Conservation (phyloP, 1,284 basidiomycete genomes). For the Ceratorhiza oryzae-sativae region DNA sequence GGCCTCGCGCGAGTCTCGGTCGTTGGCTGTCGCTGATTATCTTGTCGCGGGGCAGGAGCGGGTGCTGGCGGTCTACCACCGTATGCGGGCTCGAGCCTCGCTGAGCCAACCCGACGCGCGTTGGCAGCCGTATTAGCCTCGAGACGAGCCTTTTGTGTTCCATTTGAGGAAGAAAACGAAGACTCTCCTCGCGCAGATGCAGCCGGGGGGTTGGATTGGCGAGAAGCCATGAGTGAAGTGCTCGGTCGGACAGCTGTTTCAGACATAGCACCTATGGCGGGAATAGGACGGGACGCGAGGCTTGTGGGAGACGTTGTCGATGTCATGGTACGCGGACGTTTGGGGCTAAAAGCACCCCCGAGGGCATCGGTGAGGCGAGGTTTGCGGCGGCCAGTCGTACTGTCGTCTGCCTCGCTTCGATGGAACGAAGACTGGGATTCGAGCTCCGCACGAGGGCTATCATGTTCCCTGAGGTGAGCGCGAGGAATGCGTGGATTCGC, state of each 20-base stretch:
- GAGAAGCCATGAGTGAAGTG: conserved; percentile 36
- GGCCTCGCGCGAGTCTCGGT: conserved; percentile 46
- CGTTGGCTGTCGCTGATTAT: conserved; percentile 19
- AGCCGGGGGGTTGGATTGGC: conserved; percentile 38
- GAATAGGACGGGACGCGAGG: not conserved
- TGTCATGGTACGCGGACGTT: conserved; percentile 61
- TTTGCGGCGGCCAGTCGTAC: conserved; percentile 51
- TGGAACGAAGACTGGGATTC: conserved; percentile 40
- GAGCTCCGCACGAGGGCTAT: conserved; percentile 40
- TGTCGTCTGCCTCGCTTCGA: conserved; percentile 39
- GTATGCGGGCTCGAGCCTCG: not conserved
- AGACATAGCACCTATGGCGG: conserved; percentile 22
- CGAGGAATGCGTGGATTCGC: conserved; percentile 57
- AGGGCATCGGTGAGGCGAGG: conserved; percentile 72
- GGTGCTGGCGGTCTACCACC: not conserved
- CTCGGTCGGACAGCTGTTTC: conserved; percentile 7
- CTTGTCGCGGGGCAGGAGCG: not conserved
- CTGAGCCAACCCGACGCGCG: not conserved
- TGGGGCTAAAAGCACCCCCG: conserved; percentile 55
- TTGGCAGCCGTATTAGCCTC: conserved; percentile 25
- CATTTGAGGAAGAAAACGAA: conserved; percentile 35
- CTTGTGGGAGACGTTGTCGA: conserved; percentile 44
- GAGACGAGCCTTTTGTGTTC: conserved; percentile 16
- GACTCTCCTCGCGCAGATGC: conserved; percentile 28
- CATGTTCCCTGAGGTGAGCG: conserved; percentile 38